These are phyloP conservation scores for Lentinula aciculospora DNA, from an alignment of 768 basidiomycete genomes.

Conservation along the genomic window DNA sequence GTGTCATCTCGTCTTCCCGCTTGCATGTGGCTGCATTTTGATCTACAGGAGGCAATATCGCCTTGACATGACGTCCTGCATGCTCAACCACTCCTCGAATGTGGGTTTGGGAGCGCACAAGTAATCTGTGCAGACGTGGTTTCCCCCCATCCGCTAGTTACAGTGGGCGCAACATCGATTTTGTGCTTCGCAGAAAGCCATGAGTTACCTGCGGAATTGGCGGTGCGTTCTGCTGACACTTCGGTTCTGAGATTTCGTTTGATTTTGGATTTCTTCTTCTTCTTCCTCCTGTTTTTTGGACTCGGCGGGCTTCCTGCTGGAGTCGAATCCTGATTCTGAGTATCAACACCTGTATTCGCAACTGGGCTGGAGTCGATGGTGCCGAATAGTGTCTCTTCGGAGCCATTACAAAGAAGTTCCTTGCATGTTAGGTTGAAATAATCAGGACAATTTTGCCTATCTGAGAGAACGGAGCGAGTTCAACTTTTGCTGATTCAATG, in stretches of 20 bases:
- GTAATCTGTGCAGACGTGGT: background rate
- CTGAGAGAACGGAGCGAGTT: background rate
- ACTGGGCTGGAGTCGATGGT: background rate
- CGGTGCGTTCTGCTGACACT: background rate
- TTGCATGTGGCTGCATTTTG: constrained; percentile 4
- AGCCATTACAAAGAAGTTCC: background rate
- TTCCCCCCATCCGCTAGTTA: background rate
- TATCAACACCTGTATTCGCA: background rate
- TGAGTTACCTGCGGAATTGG: too few relatives aligned
- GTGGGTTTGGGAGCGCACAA: constrained; percentile 43
- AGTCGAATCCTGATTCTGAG: background rate
- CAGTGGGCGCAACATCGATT: background rate
- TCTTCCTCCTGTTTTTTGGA: background rate
- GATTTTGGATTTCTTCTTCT: background rate
- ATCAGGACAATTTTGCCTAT: constrained; percentile 1
- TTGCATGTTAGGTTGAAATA: constrained; percentile 3
- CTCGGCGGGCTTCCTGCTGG: background rate
- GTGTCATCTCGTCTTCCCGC: background rate
- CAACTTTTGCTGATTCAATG: background rate
- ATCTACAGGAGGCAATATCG: constrained; percentile 26
- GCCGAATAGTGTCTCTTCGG: background rate
- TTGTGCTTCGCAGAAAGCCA: background rate
- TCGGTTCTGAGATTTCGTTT: background rate
- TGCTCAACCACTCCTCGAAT: constrained; percentile 49
- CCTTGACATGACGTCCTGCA: constrained; percentile 45